These are phyloP conservation scores for Chaetomidium leptoderma DNA, from an alignment of 495 filamentous ascomycete genomes.

Conservation along the genomic window DNA sequence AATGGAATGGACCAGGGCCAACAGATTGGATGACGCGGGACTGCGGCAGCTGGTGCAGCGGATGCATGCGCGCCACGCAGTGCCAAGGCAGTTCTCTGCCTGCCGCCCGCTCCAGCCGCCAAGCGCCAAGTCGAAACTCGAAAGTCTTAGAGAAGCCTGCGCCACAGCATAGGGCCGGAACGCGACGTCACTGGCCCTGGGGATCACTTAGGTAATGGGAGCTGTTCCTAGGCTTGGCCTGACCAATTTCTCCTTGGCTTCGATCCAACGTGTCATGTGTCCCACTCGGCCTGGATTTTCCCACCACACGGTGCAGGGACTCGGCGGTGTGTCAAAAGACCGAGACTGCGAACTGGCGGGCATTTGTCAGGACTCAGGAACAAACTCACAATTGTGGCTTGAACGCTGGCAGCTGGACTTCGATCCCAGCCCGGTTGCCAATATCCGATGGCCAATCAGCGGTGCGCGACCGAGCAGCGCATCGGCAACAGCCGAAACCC, in stretches of 20 bases:
- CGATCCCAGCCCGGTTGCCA: not conserved
- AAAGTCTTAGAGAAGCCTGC: too few species aligned
- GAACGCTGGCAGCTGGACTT: not conserved
- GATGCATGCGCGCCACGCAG: not conserved
- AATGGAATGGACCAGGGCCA: not conserved
- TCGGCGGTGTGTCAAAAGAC: not conserved
- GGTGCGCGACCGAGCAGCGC: not conserved
- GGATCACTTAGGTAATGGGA: not conserved
- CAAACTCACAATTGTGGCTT: not conserved
- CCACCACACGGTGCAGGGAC: not conserved
- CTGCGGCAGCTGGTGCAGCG: not conserved
- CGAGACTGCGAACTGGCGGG: too few species aligned
- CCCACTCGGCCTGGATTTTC: not conserved
- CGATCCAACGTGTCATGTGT: not conserved
- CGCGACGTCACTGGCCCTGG: not conserved
- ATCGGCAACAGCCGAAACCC: conserved; percentile 7
- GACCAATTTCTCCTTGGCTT: not conserved
- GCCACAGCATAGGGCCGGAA: not conserved
- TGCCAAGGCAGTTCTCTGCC: not conserved
- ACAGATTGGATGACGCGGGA: conserved; percentile 5
- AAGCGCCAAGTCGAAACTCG: too few species aligned
- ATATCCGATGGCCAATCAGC: not conserved
- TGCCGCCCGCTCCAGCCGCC: too few species aligned
- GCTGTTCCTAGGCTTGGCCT: not conserved
- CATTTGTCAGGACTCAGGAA: not conserved